Percentiles rank a stretch among this genome's conserved stretches.
phyloP scores from a whole-genome alignment of 805 yeast genomes.

The Yamadazyma scolyti region DNA sequence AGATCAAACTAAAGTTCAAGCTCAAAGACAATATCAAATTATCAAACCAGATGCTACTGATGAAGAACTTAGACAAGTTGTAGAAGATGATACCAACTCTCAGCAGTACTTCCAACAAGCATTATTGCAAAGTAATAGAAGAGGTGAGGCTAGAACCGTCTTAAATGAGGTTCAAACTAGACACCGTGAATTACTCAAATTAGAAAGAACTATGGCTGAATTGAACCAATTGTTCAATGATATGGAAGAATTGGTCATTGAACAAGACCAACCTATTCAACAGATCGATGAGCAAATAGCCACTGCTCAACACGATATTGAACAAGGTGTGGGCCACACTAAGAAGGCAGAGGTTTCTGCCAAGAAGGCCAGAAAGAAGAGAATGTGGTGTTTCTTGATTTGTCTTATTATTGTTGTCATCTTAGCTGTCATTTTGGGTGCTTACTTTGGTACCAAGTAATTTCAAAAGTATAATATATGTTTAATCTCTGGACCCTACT shows the following conservation, averaged over 20 bases:
- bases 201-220: slow-evolving; percentile 94
- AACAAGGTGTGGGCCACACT: slow-evolving; percentile 92
- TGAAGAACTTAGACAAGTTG: slow-evolving; percentile 78
- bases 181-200: slow-evolving; percentile 90
- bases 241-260: slow-evolving; percentile 93
- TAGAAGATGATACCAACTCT: slow-evolving; percentile 70
- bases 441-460: slow-evolving; percentile 40
- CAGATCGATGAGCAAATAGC: slow-evolving; percentile 77
- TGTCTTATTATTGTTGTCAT: slow-evolving; percentile 55
- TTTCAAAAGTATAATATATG: too few species aligned
- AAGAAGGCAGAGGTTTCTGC: slow-evolving; percentile 87
- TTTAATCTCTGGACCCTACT: too few species aligned
- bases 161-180: slow-evolving; percentile 93
- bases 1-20: slow-evolving; percentile 79
- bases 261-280: slow-evolving; percentile 86
- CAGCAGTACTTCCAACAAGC: slow-evolving; percentile 96
- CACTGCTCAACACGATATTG: slow-evolving; percentile 85
- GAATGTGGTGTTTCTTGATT: slow-evolving; percentile 78
- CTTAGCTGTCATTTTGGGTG: slow-evolving; percentile 68
- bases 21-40: slow-evolving; percentile 88
- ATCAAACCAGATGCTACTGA: slow-evolving; percentile 84
- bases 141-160: slow-evolving; percentile 94
- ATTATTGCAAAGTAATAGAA: slow-evolving; percentile 75
- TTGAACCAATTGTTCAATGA: slow-evolving; percentile 91
- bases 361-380: slow-evolving; percentile 85